Conservation (phyloP, 163 green algal genomes). For the Scenedesmus sp. region DNA sequence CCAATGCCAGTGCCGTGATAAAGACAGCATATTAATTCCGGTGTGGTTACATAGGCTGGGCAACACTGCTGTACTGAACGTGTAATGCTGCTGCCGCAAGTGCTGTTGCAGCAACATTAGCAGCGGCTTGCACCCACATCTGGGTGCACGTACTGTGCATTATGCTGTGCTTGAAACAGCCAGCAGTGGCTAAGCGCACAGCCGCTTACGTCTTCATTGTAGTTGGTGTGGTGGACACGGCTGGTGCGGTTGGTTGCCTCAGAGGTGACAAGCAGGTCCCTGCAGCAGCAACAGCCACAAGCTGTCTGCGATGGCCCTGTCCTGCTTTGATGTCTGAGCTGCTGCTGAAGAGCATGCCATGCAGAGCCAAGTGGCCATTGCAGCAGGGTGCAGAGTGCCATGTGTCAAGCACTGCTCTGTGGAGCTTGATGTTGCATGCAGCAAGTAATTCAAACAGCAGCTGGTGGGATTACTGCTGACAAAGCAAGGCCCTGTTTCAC, state of each 20-base stretch:
- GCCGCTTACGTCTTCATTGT: slow-evolving; percentile 39
- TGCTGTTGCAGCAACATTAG: background rate
- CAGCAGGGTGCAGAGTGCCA: background rate
- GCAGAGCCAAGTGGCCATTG: background rate
- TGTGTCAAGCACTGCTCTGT: background rate
- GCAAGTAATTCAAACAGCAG: background rate
- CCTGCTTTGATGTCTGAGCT: background rate
- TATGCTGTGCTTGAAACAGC: no score
- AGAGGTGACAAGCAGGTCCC: slow-evolving; percentile 51
- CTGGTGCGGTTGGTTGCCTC: slow-evolving; percentile 63
- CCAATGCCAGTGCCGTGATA: background rate
- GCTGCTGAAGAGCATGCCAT: background rate
- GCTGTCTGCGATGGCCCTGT: background rate
- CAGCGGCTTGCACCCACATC: no score
- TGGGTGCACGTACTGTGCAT: no score
- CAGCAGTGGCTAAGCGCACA: no score
- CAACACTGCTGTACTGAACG: background rate
- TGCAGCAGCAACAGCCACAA: background rate
- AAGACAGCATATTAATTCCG: background rate
- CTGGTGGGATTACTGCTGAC: no score
- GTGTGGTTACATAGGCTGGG: background rate
- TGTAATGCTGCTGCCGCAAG: background rate
- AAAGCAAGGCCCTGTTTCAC: background rate
- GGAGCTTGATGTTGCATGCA: background rate
- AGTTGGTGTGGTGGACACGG: slow-evolving; percentile 58